Conservation (phyloP, 2,329 filamentous ascomycete species). For the Xylaria sp. region DNA sequence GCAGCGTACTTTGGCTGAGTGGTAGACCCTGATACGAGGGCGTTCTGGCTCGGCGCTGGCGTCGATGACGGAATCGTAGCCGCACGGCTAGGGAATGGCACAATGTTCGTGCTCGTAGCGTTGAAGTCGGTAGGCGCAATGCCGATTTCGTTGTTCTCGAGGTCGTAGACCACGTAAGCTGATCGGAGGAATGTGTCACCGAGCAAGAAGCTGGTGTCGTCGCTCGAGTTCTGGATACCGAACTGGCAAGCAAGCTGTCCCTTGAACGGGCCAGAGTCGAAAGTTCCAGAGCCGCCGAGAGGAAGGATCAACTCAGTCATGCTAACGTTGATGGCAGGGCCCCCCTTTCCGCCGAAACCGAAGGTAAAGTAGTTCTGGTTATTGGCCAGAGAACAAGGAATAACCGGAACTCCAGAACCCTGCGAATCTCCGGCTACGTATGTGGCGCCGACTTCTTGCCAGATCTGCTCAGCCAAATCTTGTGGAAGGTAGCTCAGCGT, state of each 20-base stretch:
- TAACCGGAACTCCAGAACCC: slow-evolving; percentile 53
- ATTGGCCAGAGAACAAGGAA: slow-evolving; percentile 61
- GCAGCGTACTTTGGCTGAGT: slow-evolving; percentile 51
- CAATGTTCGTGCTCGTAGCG: slow-evolving; percentile 59
- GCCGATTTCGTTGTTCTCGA: slow-evolving; percentile 66
- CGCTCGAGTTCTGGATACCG: slow-evolving; percentile 63
- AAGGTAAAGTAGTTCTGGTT: slow-evolving; percentile 64
- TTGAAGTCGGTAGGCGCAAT: slow-evolving; percentile 67
- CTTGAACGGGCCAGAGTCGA: slow-evolving; percentile 55
- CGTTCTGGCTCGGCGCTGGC: slow-evolving; percentile 52
- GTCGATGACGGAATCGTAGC: slow-evolving; percentile 64
- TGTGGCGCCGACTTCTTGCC: slow-evolving; percentile 64
- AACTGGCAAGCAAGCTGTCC: slow-evolving; percentile 64
- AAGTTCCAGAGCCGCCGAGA: slow-evolving; percentile 51
- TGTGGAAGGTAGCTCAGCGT: slow-evolving; percentile 76
- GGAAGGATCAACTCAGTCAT: slow-evolving; percentile 68
- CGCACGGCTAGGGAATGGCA: slow-evolving; percentile 60
- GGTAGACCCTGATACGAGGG: slow-evolving; percentile 32
- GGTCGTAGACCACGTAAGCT: slow-evolving; percentile 69
- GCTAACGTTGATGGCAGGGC: slow-evolving; percentile 61
- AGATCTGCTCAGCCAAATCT: slow-evolving; percentile 64
- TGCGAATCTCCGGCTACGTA: slow-evolving; percentile 57
- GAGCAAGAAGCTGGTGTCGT: slow-evolving; percentile 57
- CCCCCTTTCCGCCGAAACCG: slow-evolving; percentile 60
- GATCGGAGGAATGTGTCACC: slow-evolving; percentile 69